phyloP scores from a whole-genome alignment of 345 rosid genomes.

The Microcos paniculata region DNA sequence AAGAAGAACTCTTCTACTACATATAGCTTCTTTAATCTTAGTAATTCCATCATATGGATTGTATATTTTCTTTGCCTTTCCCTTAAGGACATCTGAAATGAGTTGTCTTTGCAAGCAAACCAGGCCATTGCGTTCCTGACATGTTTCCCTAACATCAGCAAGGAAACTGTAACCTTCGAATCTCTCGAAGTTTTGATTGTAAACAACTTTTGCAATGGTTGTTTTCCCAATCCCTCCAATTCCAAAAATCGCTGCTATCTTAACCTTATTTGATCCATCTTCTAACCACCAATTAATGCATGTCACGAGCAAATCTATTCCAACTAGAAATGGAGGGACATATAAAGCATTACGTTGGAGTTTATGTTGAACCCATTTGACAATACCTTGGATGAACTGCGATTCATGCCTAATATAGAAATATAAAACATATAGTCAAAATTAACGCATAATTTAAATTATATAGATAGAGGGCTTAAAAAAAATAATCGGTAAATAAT shows the following conservation, averaged over 20 bases:
- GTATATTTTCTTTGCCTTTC: not conserved
- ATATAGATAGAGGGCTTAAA: no score
- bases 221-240: not conserved
- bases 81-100: constrained; percentile 20
- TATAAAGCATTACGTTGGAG: not conserved
- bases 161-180: constrained; percentile 33
- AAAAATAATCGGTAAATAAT: no score
- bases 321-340: not conserved
- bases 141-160: constrained; percentile 24
- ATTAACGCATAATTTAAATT: no score
- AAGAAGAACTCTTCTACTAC: constrained; percentile 1
- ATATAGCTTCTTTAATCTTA: constrained; percentile 1
- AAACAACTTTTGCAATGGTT: not conserved
- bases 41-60: not conserved
- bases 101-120: constrained; percentile 21
- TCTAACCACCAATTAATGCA: not conserved
- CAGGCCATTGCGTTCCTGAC: constrained; percentile 13
- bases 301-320: no score
- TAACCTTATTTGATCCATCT: not conserved
- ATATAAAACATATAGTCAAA: no score
- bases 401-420: not conserved
- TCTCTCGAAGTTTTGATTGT: not conserved
- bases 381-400: not conserved
- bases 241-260: not conserved
- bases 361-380: not conserved